Percentiles rank a stretch among this genome's conserved stretches.
Evolutionary conservation across 495 filamentous ascomycete species (phyloP).

Genomic region (Penicillium angulare): DNA sequence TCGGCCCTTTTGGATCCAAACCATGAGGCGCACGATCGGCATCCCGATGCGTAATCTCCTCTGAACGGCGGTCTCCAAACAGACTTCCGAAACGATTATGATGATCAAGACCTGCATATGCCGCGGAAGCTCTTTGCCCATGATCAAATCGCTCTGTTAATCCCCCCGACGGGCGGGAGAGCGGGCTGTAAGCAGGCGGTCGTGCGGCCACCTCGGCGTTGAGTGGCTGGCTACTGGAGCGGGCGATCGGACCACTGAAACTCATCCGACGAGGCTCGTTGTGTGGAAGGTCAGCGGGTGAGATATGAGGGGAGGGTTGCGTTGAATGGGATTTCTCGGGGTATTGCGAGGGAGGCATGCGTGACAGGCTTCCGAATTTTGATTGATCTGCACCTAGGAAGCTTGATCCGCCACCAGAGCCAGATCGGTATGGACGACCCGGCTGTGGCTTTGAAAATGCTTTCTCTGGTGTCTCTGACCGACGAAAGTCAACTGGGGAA

Average conservation of each 20-base stretch:
- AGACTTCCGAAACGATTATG: slow-evolving; percentile 30
- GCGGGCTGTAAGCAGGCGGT: slow-evolving; percentile 37
- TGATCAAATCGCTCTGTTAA: slow-evolving; percentile 30
- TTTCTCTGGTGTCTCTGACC: slow-evolving; percentile 74
- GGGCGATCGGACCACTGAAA: slow-evolving; percentile 38
- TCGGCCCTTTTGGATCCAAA: slow-evolving; percentile 29
- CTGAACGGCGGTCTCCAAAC: slow-evolving; percentile 44
- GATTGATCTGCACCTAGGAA: slow-evolving; percentile 29
- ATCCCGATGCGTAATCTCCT: slow-evolving; percentile 41
- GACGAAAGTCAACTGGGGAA: slow-evolving; percentile 58
- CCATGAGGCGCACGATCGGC: slow-evolving; percentile 24
- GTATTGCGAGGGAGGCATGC: slow-evolving; percentile 33
- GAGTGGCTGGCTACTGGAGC: slow-evolving; percentile 45
- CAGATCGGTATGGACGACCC: slow-evolving; percentile 41
- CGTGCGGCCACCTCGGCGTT: slow-evolving; percentile 36
- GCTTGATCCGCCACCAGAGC: slow-evolving; percentile 40
- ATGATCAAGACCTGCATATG: slow-evolving; percentile 32
- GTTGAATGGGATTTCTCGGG: slow-evolving; percentile 40
- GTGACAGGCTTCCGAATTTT: slow-evolving; percentile 37
- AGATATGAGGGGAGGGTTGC: slow-evolving; percentile 41
- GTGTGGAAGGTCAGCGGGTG: slow-evolving; percentile 35
- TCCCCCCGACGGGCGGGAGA: slow-evolving; percentile 28
- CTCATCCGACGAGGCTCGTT: slow-evolving; percentile 40
- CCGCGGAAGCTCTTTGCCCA: slow-evolving; percentile 17
- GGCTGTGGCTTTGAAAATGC: slow-evolving; percentile 34